phyloP scores from a whole-genome alignment of 257 asterid species.

The Gentiana macrophylla region DNA sequence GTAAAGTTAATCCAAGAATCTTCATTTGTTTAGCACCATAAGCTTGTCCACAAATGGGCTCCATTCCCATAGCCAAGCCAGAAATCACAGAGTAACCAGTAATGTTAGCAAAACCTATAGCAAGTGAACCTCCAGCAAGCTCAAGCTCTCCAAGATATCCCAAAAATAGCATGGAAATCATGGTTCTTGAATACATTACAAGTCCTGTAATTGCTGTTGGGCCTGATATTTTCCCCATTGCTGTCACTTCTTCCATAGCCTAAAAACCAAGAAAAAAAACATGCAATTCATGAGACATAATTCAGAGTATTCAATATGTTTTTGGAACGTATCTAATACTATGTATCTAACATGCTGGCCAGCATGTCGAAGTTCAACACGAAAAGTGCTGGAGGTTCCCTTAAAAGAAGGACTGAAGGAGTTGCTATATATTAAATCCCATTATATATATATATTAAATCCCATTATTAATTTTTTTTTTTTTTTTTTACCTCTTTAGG shows the following conservation, averaged over 20 bases:
- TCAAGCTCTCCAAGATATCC: constrained; percentile 90
- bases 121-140: constrained; percentile 84
- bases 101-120: constrained; percentile 92
- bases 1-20: constrained; percentile 77
- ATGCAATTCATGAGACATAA: constrained; percentile 1
- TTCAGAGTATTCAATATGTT: not conserved
- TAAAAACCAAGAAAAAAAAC: constrained; percentile 1
- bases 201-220: constrained; percentile 84
- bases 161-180: constrained; percentile 90
- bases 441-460: not conserved
- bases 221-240: constrained; percentile 68
- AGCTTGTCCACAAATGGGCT: constrained; percentile 95
- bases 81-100: constrained; percentile 96
- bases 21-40: constrained; percentile 89
- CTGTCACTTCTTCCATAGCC: constrained; percentile 77
- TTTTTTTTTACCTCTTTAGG: constrained; percentile 40
- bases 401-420: too few relatives aligned
- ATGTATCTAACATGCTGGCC: too few relatives aligned
- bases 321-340: too few relatives aligned
- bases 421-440: too few relatives aligned
- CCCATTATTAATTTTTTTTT: not conserved
- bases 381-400: too few relatives aligned
- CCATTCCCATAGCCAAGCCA: constrained; percentile 98
- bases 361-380: too few relatives aligned
- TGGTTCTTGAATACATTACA: constrained; percentile 65